phyloP scores from a whole-genome alignment of 306 rosid species.

The Prosopis cineraria region DNA sequence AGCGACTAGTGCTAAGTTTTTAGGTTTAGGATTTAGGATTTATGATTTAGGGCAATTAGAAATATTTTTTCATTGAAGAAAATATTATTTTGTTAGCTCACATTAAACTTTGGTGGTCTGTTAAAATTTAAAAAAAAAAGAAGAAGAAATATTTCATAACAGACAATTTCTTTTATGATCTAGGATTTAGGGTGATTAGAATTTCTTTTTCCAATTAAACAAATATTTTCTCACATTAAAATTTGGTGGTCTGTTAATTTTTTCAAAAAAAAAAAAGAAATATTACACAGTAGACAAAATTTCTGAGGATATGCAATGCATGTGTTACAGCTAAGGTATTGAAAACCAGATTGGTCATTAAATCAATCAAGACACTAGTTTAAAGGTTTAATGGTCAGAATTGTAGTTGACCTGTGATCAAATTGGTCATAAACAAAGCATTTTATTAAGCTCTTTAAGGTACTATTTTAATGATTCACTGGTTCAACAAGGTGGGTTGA shows the following conservation, averaged over 20 bases:
- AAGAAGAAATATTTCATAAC: neutral
- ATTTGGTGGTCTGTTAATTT: neutral
- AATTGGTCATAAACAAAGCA: too few relatives aligned
- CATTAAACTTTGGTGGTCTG: neutral
- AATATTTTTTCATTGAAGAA: neutral
- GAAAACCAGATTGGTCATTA: too few relatives aligned
- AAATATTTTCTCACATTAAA: neutral
- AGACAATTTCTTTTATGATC: too few relatives aligned
- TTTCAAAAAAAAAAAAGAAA: too few relatives aligned
- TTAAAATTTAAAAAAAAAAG: neutral
- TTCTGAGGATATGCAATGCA: slow-evolving; percentile 22
- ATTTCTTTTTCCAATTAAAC: too few relatives aligned
- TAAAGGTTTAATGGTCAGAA: too few relatives aligned
- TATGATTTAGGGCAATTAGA: neutral
- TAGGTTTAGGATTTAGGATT: neutral
- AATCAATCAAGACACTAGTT: too few relatives aligned
- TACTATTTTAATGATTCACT: too few relatives aligned
- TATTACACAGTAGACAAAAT: neutral
- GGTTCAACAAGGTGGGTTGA: too few relatives aligned
- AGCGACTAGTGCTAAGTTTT: neutral
- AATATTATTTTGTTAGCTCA: neutral
- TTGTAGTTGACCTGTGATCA: too few relatives aligned
- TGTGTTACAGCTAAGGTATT: neutral
- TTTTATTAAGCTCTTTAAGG: too few relatives aligned
- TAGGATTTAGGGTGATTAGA: too few relatives aligned